phyloP scores from a whole-genome alignment of 2,329 filamentous ascomycete genomes.

The Geosmithia putterillii region DNA sequence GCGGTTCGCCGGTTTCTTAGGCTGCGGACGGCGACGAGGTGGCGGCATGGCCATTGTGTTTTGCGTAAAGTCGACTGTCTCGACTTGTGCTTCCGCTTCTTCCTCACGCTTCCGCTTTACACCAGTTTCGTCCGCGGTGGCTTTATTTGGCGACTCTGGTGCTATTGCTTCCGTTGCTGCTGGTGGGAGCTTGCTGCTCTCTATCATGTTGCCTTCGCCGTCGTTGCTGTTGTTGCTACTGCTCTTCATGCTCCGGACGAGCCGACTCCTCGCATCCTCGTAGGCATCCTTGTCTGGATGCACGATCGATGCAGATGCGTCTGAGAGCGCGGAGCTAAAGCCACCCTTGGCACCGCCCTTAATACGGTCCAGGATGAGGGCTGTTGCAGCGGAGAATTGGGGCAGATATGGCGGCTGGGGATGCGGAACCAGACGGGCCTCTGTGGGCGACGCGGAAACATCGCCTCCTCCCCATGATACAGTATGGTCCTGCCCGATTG shows the following conservation, averaged over 20 bases:
- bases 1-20: not conserved
- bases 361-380: conserved; percentile 7
- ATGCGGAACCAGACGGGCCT: too few species aligned
- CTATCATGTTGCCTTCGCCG: too few species aligned
- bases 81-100: conserved; percentile 6
- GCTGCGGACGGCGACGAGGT: not conserved
- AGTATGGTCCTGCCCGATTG: too few species aligned
- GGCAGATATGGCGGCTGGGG: conserved; percentile 2
- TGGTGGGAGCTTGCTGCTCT: too few species aligned
- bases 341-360: not conserved
- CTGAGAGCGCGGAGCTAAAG: not conserved
- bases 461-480: too few species aligned
- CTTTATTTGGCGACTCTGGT: not conserved
- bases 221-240: not conserved
- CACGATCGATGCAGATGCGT: not conserved
- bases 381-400: conserved; percentile 6
- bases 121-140: not conserved
- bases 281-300: not conserved
- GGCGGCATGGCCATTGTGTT: conserved; percentile 12
- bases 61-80: conserved; percentile 18
- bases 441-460: too few species aligned
- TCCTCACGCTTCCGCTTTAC: conserved; percentile 17
- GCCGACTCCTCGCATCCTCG: not conserved
- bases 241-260: conserved; percentile 2
- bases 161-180: not conserved